Evolutionary conservation across 192 early-diverging fungal genomes (phyloP).

Genomic region (Entrophospora sp.): DNA sequence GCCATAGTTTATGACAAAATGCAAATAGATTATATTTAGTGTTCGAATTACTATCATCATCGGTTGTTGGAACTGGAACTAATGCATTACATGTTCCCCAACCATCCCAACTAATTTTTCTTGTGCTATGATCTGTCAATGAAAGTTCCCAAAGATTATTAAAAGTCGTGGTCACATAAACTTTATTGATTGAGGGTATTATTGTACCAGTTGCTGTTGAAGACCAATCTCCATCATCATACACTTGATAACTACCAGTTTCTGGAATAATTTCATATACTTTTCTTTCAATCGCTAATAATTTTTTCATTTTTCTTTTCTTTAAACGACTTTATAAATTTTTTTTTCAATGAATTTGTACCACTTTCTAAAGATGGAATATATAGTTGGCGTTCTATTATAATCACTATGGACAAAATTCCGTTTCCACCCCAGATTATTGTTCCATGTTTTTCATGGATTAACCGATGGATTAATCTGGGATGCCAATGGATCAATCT

Average conservation of each 20-base stretch:
- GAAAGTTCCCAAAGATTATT: conserved; percentile 22
- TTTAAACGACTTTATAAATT: too few relatives aligned
- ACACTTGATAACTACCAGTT: background rate
- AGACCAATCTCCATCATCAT: conserved; percentile 9
- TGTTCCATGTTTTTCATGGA: too few relatives aligned
- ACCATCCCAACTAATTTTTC: conserved; percentile 18
- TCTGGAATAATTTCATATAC: conserved; percentile 5
- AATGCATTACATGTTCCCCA: conserved; percentile 21
- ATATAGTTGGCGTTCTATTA: too few relatives aligned
- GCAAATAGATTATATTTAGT: conserved; percentile 9
- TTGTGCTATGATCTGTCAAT: background rate
- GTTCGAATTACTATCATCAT: background rate
- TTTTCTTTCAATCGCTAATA: conserved; percentile 1
- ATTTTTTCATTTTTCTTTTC: background rate
- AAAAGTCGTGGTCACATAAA: conserved; percentile 16
- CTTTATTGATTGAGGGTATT: conserved; percentile 8
- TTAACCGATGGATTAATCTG: too few relatives aligned
- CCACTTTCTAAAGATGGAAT: too few relatives aligned
- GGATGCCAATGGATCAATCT: too few relatives aligned
- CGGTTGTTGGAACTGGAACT: background rate
- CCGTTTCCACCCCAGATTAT: too few relatives aligned
- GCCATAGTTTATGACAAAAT: conserved; percentile 23
- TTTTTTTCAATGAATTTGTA: too few relatives aligned
- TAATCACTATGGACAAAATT: too few relatives aligned
- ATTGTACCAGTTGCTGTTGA: background rate